Percentiles rank a stretch among this genome's conserved stretches.
These are phyloP conservation scores for Telopea speciosissima DNA, from an alignment of 177 flowering plant species.

Conservation along the genomic window DNA sequence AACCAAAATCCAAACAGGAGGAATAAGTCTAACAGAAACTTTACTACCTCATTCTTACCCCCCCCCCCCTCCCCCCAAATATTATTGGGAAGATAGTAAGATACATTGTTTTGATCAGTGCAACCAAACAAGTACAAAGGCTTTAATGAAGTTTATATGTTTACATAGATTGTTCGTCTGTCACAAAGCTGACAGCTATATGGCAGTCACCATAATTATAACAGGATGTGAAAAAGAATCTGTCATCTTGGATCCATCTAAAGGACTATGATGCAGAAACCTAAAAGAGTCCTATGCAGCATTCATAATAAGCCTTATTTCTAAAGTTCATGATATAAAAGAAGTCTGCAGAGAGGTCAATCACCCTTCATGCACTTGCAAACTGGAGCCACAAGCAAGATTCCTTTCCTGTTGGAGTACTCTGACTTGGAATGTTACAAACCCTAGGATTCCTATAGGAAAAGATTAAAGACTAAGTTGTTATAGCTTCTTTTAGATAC, in stretches of 20 bases:
- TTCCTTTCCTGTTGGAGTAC: neutral
- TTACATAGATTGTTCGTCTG: neutral
- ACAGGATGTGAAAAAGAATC: neutral
- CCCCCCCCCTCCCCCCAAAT: too few relatives aligned
- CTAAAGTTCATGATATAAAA: neutral
- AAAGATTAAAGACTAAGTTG: neutral
- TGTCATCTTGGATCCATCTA: neutral
- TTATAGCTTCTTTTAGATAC: neutral
- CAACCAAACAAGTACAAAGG: too few relatives aligned
- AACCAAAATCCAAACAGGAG: too few relatives aligned
- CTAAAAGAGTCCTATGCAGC: too few relatives aligned
- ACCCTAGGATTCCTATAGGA: neutral
- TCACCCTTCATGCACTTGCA: neutral
- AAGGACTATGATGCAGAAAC: neutral
- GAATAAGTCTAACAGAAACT: too few relatives aligned
- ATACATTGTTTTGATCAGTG: too few relatives aligned
- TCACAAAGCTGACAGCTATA: neutral
- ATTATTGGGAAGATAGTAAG: too few relatives aligned
- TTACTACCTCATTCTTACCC: too few relatives aligned
- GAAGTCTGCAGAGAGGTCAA: neutral
- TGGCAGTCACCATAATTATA: neutral
- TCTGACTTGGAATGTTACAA: neutral
- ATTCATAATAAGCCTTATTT: neutral
- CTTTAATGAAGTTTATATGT: too few relatives aligned
- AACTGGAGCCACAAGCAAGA: neutral